Evolutionary conservation across 768 basidiomycete species (phyloP).

Genomic region (Macrocybe gigantea): DNA sequence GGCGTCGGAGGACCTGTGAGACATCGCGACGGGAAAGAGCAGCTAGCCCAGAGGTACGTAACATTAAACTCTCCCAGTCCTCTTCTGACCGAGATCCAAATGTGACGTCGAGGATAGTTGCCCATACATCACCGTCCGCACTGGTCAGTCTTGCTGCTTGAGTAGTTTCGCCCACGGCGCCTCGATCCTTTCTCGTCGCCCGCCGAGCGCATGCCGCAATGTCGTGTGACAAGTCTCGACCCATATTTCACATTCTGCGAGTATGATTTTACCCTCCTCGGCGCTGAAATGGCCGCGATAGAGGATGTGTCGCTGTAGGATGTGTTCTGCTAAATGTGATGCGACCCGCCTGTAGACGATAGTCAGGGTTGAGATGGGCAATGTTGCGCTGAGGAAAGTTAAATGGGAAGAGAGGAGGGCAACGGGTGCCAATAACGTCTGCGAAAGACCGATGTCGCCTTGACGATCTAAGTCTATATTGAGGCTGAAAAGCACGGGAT

Average conservation of each 20-base stretch:
- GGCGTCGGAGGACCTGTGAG: slow-evolving; percentile 43
- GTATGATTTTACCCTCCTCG: slow-evolving; percentile 55
- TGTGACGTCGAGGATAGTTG: slow-evolving; percentile 36
- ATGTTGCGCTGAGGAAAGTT: slow-evolving; percentile 52
- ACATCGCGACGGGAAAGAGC: slow-evolving; percentile 64
- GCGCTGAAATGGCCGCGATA: slow-evolving; percentile 68
- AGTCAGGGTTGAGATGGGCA: slow-evolving; percentile 54
- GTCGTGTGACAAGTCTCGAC: slow-evolving; percentile 68
- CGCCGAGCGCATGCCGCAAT: slow-evolving; percentile 39
- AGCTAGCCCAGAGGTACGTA: slow-evolving; percentile 49
- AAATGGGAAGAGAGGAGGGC: slow-evolving; percentile 80
- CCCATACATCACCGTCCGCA: slow-evolving; percentile 50
- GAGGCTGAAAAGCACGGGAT: not conserved
- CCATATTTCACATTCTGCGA: slow-evolving; percentile 78
- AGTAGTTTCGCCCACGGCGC: slow-evolving; percentile 73
- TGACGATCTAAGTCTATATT: slow-evolving; percentile 1
- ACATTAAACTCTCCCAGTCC: slow-evolving; percentile 51
- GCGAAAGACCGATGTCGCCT: slow-evolving; percentile 49
- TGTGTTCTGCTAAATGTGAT: slow-evolving; percentile 64
- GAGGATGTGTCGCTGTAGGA: slow-evolving; percentile 77
- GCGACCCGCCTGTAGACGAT: slow-evolving; percentile 72
- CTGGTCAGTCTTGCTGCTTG: slow-evolving; percentile 67
- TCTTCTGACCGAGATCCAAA: slow-evolving; percentile 41
- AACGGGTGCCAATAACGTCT: slow-evolving; percentile 70
- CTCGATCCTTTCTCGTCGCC: slow-evolving; percentile 50